These are phyloP conservation scores for Globisporangium spiculum DNA, from an alignment of 352 stramenopile genomes.

Conservation along the genomic window DNA sequence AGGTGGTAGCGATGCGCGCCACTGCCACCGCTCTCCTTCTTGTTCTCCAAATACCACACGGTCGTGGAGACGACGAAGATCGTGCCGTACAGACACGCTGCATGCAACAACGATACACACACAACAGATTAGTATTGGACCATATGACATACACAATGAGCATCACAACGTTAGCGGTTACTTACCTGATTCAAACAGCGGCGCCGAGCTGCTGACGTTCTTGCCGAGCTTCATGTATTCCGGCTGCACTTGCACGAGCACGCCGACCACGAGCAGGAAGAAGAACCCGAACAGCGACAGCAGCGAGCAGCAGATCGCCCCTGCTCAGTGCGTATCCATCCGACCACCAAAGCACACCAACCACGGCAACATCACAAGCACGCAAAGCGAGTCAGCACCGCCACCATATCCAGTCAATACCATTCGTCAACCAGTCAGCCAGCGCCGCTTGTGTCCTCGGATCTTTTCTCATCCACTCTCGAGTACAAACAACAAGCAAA, in stretches of 20 bases:
- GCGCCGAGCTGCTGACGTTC: constrained; percentile 51
- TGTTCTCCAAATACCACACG: constrained; percentile 68
- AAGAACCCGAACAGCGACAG: constrained; percentile 72
- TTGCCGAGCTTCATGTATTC: constrained; percentile 86
- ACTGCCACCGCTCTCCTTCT: constrained; percentile 34
- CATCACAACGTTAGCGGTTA: background rate
- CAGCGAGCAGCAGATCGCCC: constrained; percentile 71
- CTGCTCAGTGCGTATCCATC: constrained; percentile 21
- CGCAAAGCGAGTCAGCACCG: no score
- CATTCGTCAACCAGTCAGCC: background rate
- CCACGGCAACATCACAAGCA: background rate
- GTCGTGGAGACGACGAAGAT: constrained; percentile 68
- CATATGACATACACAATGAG: background rate
- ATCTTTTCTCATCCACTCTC: constrained; percentile 4
- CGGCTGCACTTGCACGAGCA: constrained; percentile 73
- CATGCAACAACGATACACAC: background rate
- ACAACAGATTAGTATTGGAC: background rate
- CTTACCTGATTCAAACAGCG: constrained; percentile 65
- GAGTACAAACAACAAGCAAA: background rate
- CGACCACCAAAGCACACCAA: background rate
- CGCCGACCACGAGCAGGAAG: constrained; percentile 63
- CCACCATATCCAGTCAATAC: background rate
- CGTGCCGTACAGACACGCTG: constrained; percentile 65
- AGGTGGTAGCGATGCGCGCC: constrained; percentile 41
- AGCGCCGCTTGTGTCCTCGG: background rate